A percentile compares a stretch with the other conserved stretches of the same genome.
Conservation (phyloP, 2,329 filamentous ascomycete genomes). For the Ciborinia camelliae region DNA sequence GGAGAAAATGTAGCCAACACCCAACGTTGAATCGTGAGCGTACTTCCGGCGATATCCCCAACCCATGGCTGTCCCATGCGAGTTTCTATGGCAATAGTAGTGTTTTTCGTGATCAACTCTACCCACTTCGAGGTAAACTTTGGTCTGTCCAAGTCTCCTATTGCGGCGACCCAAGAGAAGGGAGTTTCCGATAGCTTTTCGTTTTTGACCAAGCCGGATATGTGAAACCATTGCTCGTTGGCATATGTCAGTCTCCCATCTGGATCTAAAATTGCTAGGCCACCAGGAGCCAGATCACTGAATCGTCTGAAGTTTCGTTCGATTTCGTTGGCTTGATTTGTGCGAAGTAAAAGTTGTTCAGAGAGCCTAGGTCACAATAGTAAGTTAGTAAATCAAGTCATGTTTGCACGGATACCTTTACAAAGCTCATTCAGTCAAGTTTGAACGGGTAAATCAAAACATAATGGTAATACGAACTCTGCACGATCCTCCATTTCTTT, state of each 20-base stretch:
- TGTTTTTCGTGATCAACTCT: slow-evolving; percentile 7
- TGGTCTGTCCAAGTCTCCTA: slow-evolving; percentile 13
- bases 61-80: slow-evolving; percentile 19
- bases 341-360: slow-evolving; percentile 63
- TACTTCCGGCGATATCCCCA: slow-evolving; percentile 57
- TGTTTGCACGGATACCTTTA: background rate
- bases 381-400: background rate
- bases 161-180: slow-evolving; percentile 12
- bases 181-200: background rate
- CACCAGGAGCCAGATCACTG: slow-evolving; percentile 74
- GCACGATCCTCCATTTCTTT: slow-evolving; percentile 76
- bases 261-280: slow-evolving; percentile 22
- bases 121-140: slow-evolving; percentile 18
- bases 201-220: slow-evolving; percentile 11
- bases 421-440: background rate
- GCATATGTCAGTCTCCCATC: slow-evolving; percentile 17
- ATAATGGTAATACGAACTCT: background rate
- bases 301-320: slow-evolving; percentile 77
- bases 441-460: background rate
- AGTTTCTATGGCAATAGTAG: slow-evolving; percentile 15
- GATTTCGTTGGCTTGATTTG: slow-evolving; percentile 58
- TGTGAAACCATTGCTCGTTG: slow-evolving; percentile 21
- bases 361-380: slow-evolving; percentile 54
- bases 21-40: slow-evolving; percentile 72
- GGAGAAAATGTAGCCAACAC: slow-evolving; percentile 74